Evolutionary conservation across 345 rosid genomes (phyloP), one percentile per base, ranked within the genome.

Genomic region (Psidium friedrichsthalianum): DNA sequence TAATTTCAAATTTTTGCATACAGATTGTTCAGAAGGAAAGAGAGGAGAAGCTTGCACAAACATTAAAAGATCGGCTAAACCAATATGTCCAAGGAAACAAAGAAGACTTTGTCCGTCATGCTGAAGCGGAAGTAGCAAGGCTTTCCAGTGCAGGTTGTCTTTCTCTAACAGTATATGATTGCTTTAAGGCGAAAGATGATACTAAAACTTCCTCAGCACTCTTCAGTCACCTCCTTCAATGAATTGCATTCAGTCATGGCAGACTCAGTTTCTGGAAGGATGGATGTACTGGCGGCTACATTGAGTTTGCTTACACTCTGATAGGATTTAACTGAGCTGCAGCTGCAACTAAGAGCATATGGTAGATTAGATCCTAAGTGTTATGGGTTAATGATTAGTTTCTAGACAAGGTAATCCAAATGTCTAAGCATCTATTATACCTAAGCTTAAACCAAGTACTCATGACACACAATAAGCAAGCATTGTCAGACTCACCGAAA

Each of bases 11-110:
- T 47, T 85, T 86, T 87, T 86, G 78, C 29, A 86, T 83, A 56
- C 93, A 97, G 99, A 87, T 90, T 92, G 95, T 97, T 88, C 98
- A 97, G 91, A 97, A 91, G 91, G 99, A 97, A 87, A 95, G 99
- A 90, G 99, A 97, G 89, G 98, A 97, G 57, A 97, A 94, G 85
- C 99, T 97, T 88, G 98, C 90, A 11, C 91, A 89, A 82, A 91
- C 90, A 88, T 89, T 97, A 82, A 94, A 90, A 93, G 91, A 92
- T 87, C 92, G 96, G 87, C 95, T 97, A 47, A 90, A 92, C 89
- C 96, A 92, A 86, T 96, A 97, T 86, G 92, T 94, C 82, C 91
- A 91, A 84, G 95, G 92, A 74, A 94, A 92, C 89, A 93, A 93
- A 89, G 98, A 93, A 22, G 95, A 93, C 51, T 97, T 97, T 88